phyloP scores from a whole-genome alignment of 305 asterid species.

The Solanum hybrid region DNA sequence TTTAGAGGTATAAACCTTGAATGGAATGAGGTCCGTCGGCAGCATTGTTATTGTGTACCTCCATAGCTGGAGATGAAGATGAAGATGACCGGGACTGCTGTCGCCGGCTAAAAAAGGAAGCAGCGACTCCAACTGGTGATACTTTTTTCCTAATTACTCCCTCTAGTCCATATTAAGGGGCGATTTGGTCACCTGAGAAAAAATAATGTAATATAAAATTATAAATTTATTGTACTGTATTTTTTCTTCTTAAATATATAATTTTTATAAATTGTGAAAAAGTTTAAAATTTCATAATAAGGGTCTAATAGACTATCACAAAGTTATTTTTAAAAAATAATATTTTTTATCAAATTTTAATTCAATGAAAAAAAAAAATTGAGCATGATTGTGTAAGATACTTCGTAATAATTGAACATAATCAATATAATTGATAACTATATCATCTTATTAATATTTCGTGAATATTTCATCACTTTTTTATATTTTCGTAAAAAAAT shows the following conservation, averaged over 20 bases:
- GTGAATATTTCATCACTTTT: no score
- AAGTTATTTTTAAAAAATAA: no score
- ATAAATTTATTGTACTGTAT: not conserved
- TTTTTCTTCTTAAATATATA: not conserved
- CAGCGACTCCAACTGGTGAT: not conserved
- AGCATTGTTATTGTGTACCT: constrained; percentile 6
- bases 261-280: not conserved
- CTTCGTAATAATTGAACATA: not conserved
- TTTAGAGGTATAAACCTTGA: not conserved
- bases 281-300: no score
- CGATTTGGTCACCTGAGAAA: not conserved
- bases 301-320: not conserved
- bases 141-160: not conserved
- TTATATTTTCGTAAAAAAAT: no score
- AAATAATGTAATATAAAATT: no score
- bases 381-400: not conserved
- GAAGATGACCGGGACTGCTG: not conserved
- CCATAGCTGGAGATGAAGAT: constrained; percentile 1
- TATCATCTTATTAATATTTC: no score
- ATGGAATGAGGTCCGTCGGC: not conserved
- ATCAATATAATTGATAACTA: no score
- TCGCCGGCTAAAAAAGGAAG: not conserved
- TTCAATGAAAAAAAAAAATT: no score
- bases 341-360: no score
- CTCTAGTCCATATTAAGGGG: not conserved